These are phyloP conservation scores for Hibiscus trionum DNA, from an alignment of 345 rosid genomes.

Conservation along the genomic window DNA sequence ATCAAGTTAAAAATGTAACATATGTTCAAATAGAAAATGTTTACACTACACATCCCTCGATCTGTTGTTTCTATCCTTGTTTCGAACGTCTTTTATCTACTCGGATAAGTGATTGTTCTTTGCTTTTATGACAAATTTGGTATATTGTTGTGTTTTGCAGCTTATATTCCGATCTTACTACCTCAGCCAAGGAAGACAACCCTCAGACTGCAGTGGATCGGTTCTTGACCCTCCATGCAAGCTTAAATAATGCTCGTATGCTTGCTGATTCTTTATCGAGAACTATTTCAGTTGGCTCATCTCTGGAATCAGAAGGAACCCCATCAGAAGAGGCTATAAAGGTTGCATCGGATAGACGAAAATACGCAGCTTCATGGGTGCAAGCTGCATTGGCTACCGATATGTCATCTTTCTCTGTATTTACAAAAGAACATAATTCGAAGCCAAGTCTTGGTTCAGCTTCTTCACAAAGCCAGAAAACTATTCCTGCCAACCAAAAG, in stretches of 20 bases:
- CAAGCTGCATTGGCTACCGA: conserved; percentile 82
- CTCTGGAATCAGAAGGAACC: conserved; percentile 45
- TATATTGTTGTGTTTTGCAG: conserved; percentile 34
- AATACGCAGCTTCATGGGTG: conserved; percentile 72
- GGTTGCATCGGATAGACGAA: conserved; percentile 49
- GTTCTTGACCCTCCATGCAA: conserved; percentile 66
- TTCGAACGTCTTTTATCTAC: background rate
- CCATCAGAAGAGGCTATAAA: conserved; percentile 67
- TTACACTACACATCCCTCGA: background rate
- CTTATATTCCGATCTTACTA: conserved; percentile 56
- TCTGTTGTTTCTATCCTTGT: background rate
- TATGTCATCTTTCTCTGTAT: conserved; percentile 67
- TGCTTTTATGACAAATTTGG: background rate
- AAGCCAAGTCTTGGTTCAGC: background rate
- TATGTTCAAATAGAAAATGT: background rate
- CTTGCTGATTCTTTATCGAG: conserved; percentile 59
- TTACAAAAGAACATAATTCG: conserved; percentile 35
- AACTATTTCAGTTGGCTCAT: conserved; percentile 32
- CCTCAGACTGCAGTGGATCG: conserved; percentile 90
- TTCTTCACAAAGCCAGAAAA: conserved; percentile 33
- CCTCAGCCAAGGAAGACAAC: conserved; percentile 77
- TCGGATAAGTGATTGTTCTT: background rate
- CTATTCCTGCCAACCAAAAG: conserved; percentile 31
- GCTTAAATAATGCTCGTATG: conserved; percentile 42
- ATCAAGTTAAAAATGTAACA: too few species aligned